Conservation (phyloP, 2,329 filamentous ascomycete species). For the Penicillium sumatraense region DNA sequence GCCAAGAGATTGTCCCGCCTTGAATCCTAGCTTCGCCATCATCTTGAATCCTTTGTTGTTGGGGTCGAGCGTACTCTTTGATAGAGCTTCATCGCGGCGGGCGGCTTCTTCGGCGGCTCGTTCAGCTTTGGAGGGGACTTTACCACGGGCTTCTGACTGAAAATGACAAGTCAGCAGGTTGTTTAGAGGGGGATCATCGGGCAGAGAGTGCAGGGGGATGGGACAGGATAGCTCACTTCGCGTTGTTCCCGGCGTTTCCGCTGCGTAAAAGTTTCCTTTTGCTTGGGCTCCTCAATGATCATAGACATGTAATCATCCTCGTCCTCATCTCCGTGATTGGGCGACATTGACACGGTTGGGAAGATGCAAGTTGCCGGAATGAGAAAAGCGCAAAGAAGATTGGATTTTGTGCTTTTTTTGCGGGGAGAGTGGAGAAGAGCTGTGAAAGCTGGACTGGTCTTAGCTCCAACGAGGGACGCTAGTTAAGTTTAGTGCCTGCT, state of each 20-base stretch:
- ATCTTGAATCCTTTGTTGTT: conserved; percentile 89
- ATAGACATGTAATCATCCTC: conserved; percentile 99
- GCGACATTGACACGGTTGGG: conserved; percentile 23
- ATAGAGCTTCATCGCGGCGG: conserved; percentile 75
- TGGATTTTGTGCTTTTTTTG: conserved; percentile 5
- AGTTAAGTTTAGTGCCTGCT: no score
- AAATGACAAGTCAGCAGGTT: background rate
- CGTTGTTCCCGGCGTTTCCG: conserved; percentile 58
- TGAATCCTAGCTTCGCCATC: conserved; percentile 97
- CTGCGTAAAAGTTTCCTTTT: conserved; percentile 67
- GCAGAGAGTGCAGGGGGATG: conserved; percentile 55
- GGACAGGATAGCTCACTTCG: conserved; percentile 50
- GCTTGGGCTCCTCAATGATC: conserved; percentile 73
- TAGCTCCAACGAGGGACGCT: no score
- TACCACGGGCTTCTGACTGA: conserved; percentile 69
- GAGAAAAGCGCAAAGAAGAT: background rate
- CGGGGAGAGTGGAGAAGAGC: conserved; percentile 11
- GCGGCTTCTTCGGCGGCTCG: conserved; percentile 73
- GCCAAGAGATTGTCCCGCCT: conserved; percentile 74
- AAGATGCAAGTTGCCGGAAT: background rate
- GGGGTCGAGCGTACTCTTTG: conserved; percentile 72
- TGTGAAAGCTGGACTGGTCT: background rate
- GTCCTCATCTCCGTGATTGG: conserved; percentile 56
- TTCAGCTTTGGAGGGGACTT: conserved; percentile 77
- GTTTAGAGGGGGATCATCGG: background rate